Base-by-base conservation (phyloP, 192 early-diverging fungal species). In the Geranomyces variabilis region DNA sequence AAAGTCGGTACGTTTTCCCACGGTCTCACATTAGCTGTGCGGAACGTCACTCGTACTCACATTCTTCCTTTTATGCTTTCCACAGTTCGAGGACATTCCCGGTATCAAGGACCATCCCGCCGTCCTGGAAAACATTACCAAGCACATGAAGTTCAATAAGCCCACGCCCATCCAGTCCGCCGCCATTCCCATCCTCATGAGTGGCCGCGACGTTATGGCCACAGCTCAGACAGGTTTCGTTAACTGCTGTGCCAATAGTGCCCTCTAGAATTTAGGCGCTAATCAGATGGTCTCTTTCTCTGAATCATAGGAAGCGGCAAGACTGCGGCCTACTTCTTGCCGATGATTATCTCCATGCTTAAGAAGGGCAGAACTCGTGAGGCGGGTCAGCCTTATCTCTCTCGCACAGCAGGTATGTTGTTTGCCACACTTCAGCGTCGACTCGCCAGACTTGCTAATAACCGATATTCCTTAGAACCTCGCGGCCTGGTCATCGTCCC, bases 161-260 rank as follows among this genome's bases (percentile, higher is more conserved):
- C 94, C 94, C 21, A 96, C 94, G 33, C 94, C 94, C 1, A 92
- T 96, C 53, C 94, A 96, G 70, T 45, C 36, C 4, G 60, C 64
- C 30, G 64, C 77, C 0, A 75, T 81, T 51, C 80, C 80, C 49
- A 79, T 82, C 31, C 65, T 81, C 29, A 24, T 63, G n/a, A 29
- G 36, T 22, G 71, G 76, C 10, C 69, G 71, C 10, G 94, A 96
- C 77, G 87, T 95, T 19, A 95, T 96, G 74, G 93, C 91, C 15
- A 90, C 92, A 13, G 93, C 94, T 21, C 94, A 96, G 68, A 96
- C 94, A 0, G 95, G 95, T 71, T n/a, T n/a, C n/a, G n/a, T n/a
- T n/a, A n/a, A n/a, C n/a, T n/a, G n/a, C n/a, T n/a, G n/a, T n/a
- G n/a, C n/a, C n/a, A n/a, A n/a, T n/a, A n/a, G n/a, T n/a, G n/a